phyloP scores from a whole-genome alignment of 2,329 filamentous ascomycete genomes.

The Pezicula radicicola region DNA sequence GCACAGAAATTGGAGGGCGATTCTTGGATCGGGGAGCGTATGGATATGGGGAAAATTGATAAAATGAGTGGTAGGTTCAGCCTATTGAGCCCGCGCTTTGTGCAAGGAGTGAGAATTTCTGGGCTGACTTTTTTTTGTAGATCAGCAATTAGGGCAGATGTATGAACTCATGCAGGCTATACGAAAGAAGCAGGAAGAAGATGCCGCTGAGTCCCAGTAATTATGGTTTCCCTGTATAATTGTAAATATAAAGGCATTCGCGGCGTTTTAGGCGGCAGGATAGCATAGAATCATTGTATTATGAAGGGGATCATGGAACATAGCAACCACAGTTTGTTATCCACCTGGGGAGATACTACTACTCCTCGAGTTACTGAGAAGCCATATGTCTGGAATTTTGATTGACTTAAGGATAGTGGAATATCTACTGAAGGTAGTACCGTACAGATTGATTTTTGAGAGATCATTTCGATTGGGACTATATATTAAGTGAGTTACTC shows the following conservation, averaged over 20 bases:
- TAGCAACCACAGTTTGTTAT: too few relatives aligned
- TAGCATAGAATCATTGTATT: too few relatives aligned
- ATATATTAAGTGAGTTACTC: too few relatives aligned
- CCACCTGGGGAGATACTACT: too few relatives aligned
- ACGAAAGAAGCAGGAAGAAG: conserved; percentile 32
- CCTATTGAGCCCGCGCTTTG: conserved; percentile 28
- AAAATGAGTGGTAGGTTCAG: conserved; percentile 82
- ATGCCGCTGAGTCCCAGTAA: conserved; percentile 5
- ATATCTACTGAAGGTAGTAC: too few relatives aligned
- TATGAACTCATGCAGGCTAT: conserved; percentile 94
- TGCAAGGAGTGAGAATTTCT: background rate
- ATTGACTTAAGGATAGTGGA: too few relatives aligned
- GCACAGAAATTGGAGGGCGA: conserved; percentile 90
- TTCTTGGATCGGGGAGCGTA: conserved; percentile 76
- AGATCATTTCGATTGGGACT: too few relatives aligned
- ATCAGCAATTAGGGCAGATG: conserved; percentile 89
- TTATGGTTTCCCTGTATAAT: background rate
- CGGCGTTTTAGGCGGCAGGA: background rate
- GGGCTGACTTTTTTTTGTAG: conserved; percentile 39
- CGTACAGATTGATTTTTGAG: too few relatives aligned
- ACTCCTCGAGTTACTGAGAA: too few relatives aligned
- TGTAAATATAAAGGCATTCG: background rate
- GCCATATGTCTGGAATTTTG: too few relatives aligned
- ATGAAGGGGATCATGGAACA: too few relatives aligned
- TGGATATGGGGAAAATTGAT: conserved; percentile 79